These are phyloP conservation scores for Trichosporon sp. DNA, from an alignment of 1,284 basidiomycete species.

Conservation along the genomic window DNA sequence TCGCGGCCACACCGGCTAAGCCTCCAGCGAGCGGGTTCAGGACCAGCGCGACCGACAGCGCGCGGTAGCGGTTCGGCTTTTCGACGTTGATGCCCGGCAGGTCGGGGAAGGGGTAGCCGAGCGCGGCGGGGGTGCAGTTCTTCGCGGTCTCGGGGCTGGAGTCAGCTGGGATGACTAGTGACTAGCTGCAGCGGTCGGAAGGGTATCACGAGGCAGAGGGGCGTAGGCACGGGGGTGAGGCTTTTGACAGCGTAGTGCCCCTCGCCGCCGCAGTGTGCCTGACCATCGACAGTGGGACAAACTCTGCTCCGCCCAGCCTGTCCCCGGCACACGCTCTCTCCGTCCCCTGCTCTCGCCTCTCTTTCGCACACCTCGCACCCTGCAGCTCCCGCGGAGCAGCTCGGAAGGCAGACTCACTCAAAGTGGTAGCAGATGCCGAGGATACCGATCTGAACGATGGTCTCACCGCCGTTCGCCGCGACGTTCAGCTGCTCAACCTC, in stretches of 20 bases:
- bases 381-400: background rate
- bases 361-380: too few relatives aligned
- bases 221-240: too few relatives aligned
- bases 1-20: constrained; percentile 28
- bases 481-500: background rate
- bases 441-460: background rate
- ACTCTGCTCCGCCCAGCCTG: too few relatives aligned
- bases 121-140: constrained; percentile 27
- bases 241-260: too few relatives aligned
- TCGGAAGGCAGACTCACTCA: constrained; percentile 4
- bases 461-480: background rate
- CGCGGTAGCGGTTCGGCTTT: constrained; percentile 17
- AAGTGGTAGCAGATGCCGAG: constrained; percentile 7
- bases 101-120: constrained; percentile 35
- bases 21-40: constrained; percentile 40
- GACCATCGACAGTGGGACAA: too few relatives aligned
- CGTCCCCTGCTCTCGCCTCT: too few relatives aligned
- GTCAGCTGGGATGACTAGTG: too few relatives aligned
- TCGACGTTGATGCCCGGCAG: constrained; percentile 3
- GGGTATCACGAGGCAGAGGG: too few relatives aligned
- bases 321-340: too few relatives aligned
- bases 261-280: too few relatives aligned
- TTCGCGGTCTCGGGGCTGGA: background rate
- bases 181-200: too few relatives aligned
- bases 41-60: constrained; percentile 30